phyloP scores from a whole-genome alignment of 2,329 filamentous ascomycete species.

The Colletotrichum sp. region DNA sequence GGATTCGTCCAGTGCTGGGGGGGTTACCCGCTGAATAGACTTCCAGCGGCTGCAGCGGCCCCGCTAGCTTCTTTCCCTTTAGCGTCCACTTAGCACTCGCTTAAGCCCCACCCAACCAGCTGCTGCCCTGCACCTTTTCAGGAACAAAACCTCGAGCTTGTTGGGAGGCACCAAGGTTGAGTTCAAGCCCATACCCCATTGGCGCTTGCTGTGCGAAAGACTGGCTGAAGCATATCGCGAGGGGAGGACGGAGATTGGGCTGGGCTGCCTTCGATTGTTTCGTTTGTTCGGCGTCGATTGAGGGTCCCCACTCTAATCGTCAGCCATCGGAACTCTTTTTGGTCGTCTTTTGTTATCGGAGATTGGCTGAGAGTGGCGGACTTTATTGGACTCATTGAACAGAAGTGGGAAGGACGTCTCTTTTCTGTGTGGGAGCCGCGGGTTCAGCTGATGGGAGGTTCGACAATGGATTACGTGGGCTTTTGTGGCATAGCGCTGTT shows the following conservation, averaged over 20 bases:
- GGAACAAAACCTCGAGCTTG: neutral
- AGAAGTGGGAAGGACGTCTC: neutral
- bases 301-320: neutral
- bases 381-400: neutral
- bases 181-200: neutral
- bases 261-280: neutral
- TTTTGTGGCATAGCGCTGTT: neutral
- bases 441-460: neutral
- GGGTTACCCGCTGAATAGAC: neutral
- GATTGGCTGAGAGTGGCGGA: neutral
- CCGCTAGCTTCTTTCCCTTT: neutral
- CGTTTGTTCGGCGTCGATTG: neutral
- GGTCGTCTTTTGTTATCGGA: neutral
- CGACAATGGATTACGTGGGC: neutral
- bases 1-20: neutral
- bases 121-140: neutral
- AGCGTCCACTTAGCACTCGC: neutral
- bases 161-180: neutral
- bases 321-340: neutral
- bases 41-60: neutral
- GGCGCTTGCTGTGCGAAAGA: neutral
- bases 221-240: neutral
- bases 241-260: neutral
- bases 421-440: neutral
- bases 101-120: neutral